A percentile compares a stretch with the other conserved stretches of the same genome.
Conservation (phyloP, 106 monocot species). For the Posidonia australis region DNA sequence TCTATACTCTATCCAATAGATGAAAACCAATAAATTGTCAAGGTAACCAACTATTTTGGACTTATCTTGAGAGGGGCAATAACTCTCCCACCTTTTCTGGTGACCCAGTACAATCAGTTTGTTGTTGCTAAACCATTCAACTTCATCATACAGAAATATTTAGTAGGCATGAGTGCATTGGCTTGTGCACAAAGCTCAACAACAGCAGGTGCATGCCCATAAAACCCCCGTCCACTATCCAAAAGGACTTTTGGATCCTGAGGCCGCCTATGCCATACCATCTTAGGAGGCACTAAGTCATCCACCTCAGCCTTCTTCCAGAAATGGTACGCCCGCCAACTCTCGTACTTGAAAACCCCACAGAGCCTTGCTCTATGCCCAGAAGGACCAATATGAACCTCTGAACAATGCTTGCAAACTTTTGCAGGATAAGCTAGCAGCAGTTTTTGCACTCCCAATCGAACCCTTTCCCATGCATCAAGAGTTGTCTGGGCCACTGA, state of each 20-base stretch:
- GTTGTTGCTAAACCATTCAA: conserved; percentile 29
- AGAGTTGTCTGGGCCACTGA: conserved; percentile 47
- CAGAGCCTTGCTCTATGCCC: conserved; percentile 76
- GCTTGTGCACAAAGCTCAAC: conserved; percentile 72
- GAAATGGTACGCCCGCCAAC: conserved; percentile 55
- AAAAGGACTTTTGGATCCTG: conserved; percentile 59
- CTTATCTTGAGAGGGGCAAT: neutral
- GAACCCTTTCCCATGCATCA: conserved; percentile 68
- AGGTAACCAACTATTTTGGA: neutral
- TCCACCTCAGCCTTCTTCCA: conserved; percentile 79
- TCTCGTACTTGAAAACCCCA: conserved; percentile 67
- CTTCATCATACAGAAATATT: conserved; percentile 76
- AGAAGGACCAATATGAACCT: conserved; percentile 78
- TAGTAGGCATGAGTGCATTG: conserved; percentile 61
- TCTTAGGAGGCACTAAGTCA: conserved; percentile 56
- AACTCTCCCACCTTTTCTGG: neutral
- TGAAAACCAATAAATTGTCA: no score
- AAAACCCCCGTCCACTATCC: conserved; percentile 58
- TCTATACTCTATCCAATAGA: no score
- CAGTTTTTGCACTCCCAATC: conserved; percentile 57
- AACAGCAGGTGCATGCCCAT: conserved; percentile 91
- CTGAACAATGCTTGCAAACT: conserved; percentile 65
- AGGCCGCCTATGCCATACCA: conserved; percentile 74
- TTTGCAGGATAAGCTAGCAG: conserved; percentile 64
- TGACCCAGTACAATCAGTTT: neutral